phyloP scores from a whole-genome alignment of 352 stramenopile species.

The Peronospora belbahrii region DNA sequence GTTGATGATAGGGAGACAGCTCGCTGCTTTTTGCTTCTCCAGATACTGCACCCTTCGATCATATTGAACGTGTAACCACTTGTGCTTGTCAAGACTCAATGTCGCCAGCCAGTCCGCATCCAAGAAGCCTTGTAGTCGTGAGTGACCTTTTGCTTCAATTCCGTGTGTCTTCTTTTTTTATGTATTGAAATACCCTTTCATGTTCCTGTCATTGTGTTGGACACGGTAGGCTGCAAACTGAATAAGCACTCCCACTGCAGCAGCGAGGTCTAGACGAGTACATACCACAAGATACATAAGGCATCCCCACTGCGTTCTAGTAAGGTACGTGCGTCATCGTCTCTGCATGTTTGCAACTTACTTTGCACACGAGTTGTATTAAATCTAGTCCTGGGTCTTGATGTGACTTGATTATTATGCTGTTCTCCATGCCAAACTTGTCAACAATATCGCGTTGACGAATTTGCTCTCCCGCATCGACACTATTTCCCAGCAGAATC shows the following conservation, averaged over 20 bases:
- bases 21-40: too few species aligned
- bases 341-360: background rate
- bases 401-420: background rate
- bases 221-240: slow-evolving; percentile 2
- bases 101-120: background rate
- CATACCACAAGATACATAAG: slow-evolving; percentile 2
- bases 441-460: background rate
- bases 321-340: background rate
- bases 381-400: background rate
- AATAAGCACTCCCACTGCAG: background rate
- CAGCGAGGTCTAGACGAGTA: background rate
- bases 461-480: background rate
- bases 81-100: background rate
- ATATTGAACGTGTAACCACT: background rate
- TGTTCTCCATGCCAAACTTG: background rate
- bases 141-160: background rate
- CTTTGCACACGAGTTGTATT: background rate
- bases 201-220: background rate
- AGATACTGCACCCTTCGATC: background rate
- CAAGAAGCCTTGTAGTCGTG: background rate
- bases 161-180: background rate
- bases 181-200: background rate
- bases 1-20: too few species aligned
- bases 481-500: background rate
- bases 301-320: background rate